Conservation (phyloP, 306 rosid species). For the Cicer chorassanicum region DNA sequence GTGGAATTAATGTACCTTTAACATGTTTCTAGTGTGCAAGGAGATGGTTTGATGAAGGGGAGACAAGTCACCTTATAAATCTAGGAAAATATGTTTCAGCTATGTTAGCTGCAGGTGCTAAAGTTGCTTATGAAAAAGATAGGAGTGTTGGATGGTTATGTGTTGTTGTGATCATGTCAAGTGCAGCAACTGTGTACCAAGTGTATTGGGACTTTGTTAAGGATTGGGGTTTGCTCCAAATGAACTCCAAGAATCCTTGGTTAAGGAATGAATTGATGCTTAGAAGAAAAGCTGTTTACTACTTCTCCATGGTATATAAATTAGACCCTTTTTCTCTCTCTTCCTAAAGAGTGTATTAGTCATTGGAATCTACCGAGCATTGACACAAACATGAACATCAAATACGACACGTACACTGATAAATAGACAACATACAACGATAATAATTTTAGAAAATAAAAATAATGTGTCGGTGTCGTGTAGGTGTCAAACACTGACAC, state of each 20-base stretch:
- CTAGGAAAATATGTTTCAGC: constrained; percentile 98
- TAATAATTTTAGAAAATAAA: no score
- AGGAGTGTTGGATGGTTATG: constrained; percentile 77
- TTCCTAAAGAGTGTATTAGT: no score
- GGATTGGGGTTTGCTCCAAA: constrained; percentile 99
- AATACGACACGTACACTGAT: no score
- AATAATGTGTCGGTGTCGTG: background rate
- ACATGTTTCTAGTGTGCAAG: constrained; percentile 77
- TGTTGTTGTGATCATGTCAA: constrained; percentile 84
- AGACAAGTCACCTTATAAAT: constrained; percentile 83
- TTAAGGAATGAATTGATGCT: constrained; percentile 95
- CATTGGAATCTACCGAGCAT: no score
- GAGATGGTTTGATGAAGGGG: constrained; percentile 96
- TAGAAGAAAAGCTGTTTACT: constrained; percentile 80
- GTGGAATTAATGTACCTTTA: background rate
- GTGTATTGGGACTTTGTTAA: constrained; percentile 98
- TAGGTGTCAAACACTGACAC: background rate
- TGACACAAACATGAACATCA: no score
- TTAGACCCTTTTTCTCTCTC: constrained; percentile 34
- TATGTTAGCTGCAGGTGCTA: constrained; percentile 98
- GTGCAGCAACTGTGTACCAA: constrained; percentile 92
- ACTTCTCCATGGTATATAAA: constrained; percentile 83
- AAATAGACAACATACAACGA: no score
- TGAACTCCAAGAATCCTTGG: constrained; percentile 95
- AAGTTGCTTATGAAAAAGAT: constrained; percentile 94